Conservation (phyloP, 2,329 filamentous ascomycete species). For the Neofusicoccum ribis region DNA sequence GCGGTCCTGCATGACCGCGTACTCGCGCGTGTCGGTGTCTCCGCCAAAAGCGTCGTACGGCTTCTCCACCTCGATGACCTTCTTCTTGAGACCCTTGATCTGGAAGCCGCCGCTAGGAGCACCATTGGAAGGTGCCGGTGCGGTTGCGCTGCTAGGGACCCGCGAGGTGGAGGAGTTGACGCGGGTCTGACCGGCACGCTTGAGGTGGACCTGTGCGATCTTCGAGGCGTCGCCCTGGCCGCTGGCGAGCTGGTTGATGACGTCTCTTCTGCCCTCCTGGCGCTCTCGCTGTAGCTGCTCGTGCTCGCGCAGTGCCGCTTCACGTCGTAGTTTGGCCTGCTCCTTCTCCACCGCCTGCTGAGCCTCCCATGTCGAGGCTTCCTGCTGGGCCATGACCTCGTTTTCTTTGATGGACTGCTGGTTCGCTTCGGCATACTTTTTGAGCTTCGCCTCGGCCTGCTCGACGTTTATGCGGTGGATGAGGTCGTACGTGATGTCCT, state of each 20-base stretch:
- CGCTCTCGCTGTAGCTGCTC: conserved; percentile 65
- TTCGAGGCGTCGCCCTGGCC: conserved; percentile 62
- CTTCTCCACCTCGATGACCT: conserved; percentile 62
- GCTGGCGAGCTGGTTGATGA: conserved; percentile 68
- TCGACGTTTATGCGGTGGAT: conserved; percentile 70
- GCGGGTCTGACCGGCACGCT: conserved; percentile 65
- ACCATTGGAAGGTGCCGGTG: conserved; percentile 28
- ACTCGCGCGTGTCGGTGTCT: conserved; percentile 62
- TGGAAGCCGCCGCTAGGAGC: conserved; percentile 43
- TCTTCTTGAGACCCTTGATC: conserved; percentile 78
- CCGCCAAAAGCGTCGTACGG: conserved; percentile 90
- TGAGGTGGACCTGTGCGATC: conserved; percentile 60
- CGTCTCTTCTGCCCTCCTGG: conserved; percentile 64
- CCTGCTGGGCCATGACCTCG: conserved; percentile 48
- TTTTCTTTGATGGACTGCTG: conserved; percentile 56
- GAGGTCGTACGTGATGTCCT: conserved; percentile 86
- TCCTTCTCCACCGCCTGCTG: conserved; percentile 63
- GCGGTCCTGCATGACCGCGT: conserved; percentile 67
- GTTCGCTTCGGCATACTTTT: conserved; percentile 73
- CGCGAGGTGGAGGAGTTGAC: conserved; percentile 38
- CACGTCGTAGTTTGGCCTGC: conserved; percentile 61
- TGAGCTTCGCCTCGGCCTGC: conserved; percentile 61
- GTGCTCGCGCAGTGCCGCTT: conserved; percentile 66
- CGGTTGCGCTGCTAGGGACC: not conserved
- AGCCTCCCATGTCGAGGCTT: conserved; percentile 48